phyloP scores from a whole-genome alignment of 1,139 yeast genomes.

The Sugiyamaella novakii region DNA sequence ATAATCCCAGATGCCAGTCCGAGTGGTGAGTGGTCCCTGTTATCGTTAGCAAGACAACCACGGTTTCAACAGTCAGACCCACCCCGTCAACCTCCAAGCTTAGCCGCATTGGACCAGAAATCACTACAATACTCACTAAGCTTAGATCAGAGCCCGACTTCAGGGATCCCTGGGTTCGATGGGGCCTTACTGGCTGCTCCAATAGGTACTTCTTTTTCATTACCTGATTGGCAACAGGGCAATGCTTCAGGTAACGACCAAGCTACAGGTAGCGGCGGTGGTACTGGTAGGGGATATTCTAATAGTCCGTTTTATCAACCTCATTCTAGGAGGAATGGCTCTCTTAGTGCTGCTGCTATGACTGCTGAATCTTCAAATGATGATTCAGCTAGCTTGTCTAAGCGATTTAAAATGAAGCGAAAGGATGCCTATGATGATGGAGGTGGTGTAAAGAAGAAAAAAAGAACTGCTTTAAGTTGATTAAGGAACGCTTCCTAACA shows the following conservation, averaged over 20 bases:
- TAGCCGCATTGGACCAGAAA: constrained; percentile 47
- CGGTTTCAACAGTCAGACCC: constrained; percentile 32
- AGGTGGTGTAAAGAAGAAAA: constrained; percentile 19
- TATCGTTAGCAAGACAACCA: constrained; percentile 37
- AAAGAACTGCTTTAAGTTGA: constrained; percentile 13
- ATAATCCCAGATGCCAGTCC: constrained; percentile 52
- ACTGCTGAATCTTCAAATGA: constrained; percentile 33
- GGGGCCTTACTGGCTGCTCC: constrained; percentile 56
- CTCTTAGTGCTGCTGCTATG: constrained; percentile 21
- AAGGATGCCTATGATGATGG: constrained; percentile 23
- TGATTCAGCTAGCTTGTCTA: constrained; percentile 25
- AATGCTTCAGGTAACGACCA: constrained; percentile 36
- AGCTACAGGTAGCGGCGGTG: constrained; percentile 10
- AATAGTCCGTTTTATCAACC: constrained; percentile 18
- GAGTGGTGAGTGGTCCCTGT: constrained; percentile 36
- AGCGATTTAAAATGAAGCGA: constrained; percentile 27
- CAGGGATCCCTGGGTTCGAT: constrained; percentile 81
- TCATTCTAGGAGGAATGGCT: constrained; percentile 18
- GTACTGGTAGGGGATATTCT: constrained; percentile 17
- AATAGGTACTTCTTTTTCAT: constrained; percentile 48
- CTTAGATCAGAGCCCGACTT: constrained; percentile 67
- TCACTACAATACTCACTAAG: constrained; percentile 56
- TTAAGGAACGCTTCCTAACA: not conserved
- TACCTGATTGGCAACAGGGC: constrained; percentile 51
- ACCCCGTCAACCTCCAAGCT: constrained; percentile 35